These are phyloP conservation scores for Raphanus sativus DNA, from an alignment of 345 rosid genomes.

Conservation along the genomic window DNA sequence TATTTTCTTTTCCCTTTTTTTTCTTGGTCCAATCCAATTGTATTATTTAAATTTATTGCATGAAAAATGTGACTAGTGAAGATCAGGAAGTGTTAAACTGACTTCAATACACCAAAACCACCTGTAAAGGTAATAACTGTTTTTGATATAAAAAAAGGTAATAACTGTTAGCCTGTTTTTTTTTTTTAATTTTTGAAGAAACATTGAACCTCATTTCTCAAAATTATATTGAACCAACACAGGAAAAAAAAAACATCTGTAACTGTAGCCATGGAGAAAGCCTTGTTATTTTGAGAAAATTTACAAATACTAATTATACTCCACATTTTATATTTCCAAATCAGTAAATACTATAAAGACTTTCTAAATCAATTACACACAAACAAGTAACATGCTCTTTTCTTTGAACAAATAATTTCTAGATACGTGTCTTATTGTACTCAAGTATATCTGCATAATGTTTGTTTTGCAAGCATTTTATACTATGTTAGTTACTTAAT, in stretches of 20 bases:
- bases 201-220: not conserved
- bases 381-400: not conserved
- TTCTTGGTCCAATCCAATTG: too few species aligned
- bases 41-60: not conserved
- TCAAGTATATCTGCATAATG: not conserved
- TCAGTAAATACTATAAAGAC: not conserved
- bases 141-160: too few species aligned
- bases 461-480: not conserved
- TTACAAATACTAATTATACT: not conserved
- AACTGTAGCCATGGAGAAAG: not conserved
- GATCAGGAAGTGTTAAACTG: not conserved
- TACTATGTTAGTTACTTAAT: not conserved
- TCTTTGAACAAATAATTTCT: not conserved
- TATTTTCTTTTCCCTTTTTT: not conserved
- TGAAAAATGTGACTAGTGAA: not conserved
- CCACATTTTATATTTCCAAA: not conserved
- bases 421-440: not conserved
- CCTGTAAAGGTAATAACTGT: not conserved
- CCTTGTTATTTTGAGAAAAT: not conserved
- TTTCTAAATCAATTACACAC: not conserved
- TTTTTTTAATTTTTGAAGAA: too few species aligned
- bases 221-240: not conserved
- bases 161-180: not conserved
- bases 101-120: not conserved
- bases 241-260: not conserved